phyloP scores from a whole-genome alignment of 2,329 filamentous ascomycete species.

The Simplicillium aogashimaense region DNA sequence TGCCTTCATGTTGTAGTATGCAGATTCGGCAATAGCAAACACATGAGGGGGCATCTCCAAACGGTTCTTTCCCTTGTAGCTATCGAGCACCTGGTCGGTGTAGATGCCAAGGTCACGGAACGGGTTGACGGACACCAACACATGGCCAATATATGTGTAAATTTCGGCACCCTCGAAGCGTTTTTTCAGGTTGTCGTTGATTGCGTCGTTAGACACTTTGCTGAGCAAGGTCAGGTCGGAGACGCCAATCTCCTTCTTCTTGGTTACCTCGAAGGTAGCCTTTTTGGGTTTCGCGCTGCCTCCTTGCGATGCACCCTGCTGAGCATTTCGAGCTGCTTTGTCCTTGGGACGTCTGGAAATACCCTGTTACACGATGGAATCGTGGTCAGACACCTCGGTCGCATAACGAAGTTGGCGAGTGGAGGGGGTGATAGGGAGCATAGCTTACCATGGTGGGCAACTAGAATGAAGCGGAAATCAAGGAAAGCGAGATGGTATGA shows the following conservation, averaged over 20 bases:
- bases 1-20: slow-evolving; percentile 99
- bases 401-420: too few species aligned
- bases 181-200: slow-evolving; percentile 98
- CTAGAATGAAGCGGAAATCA: neutral
- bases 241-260: slow-evolving; percentile 99
- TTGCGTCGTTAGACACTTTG: slow-evolving; percentile 98
- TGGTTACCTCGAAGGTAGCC: slow-evolving; percentile 87
- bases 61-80: slow-evolving; percentile 94
- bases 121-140: slow-evolving; percentile 96
- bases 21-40: slow-evolving; percentile 89
- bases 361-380: slow-evolving; percentile 15
- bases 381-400: too few species aligned
- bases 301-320: slow-evolving; percentile 26
- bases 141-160: slow-evolving; percentile 99
- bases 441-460: slow-evolving; percentile 5
- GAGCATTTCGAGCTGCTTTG: slow-evolving; percentile 25
- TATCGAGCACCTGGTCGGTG: slow-evolving; percentile 85
- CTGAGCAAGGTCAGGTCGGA: slow-evolving; percentile 95
- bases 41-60: slow-evolving; percentile 93
- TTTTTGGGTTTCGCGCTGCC: slow-evolving; percentile 70
- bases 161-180: slow-evolving; percentile 96
- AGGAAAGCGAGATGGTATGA: too few species aligned
- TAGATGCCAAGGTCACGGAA: slow-evolving; percentile 98
- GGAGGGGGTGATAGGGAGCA: neutral
- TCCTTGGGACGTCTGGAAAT: slow-evolving; percentile 31